Conservation (phyloP, 306 rosid genomes). For the Gillenia trifoliata region DNA sequence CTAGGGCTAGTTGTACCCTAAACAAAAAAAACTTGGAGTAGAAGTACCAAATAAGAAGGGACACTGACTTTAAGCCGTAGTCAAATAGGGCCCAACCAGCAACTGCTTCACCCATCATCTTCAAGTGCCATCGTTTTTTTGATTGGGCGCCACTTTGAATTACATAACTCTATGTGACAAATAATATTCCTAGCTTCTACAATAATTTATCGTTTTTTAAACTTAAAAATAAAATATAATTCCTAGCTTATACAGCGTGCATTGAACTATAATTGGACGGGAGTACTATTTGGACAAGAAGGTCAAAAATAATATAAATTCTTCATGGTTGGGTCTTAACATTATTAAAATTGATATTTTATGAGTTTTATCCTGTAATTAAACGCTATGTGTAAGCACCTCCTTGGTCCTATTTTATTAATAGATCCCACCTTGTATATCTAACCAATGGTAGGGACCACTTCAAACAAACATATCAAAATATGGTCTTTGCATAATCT, state of each 20-base stretch:
- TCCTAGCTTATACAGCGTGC: background rate
- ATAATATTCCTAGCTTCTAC: background rate
- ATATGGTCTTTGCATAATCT: background rate
- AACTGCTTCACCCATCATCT: background rate
- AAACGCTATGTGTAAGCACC: background rate
- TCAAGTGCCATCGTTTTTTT: background rate
- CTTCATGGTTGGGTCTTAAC: background rate
- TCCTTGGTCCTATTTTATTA: background rate
- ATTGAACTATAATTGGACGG: slow-evolving; percentile 2
- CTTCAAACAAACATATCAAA: background rate
- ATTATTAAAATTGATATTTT: background rate
- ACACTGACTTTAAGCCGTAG: no score
- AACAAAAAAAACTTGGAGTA: background rate
- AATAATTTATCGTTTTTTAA: no score
- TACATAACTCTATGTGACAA: background rate
- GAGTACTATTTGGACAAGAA: background rate
- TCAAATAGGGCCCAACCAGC: no score
- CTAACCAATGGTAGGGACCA: background rate
- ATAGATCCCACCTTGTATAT: background rate
- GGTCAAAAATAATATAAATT: background rate
- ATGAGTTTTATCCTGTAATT: background rate
- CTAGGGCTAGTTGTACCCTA: background rate
- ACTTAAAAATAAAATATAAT: no score
- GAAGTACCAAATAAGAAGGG: background rate
- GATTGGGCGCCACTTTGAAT: background rate